These are phyloP conservation scores for Microsporum canis DNA, from an alignment of 2,329 filamentous ascomycete genomes.

Conservation along the genomic window DNA sequence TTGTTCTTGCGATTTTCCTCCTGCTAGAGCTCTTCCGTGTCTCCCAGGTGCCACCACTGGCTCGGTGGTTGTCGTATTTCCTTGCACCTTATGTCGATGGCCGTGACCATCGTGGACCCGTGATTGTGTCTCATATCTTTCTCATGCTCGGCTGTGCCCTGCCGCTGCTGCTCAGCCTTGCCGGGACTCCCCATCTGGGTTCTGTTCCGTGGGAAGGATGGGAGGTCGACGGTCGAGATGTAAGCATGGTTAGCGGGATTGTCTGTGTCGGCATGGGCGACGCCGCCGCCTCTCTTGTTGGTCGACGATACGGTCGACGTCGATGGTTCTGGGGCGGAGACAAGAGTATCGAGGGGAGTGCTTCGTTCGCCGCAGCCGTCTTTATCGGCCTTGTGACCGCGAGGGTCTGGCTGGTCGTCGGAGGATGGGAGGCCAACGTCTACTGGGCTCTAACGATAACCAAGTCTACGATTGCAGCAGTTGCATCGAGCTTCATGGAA, in stretches of 20 bases:
- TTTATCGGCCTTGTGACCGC: constrained; percentile 59
- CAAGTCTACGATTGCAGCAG: constrained; percentile 62
- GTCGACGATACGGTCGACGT: constrained; percentile 67
- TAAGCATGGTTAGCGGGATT: constrained; percentile 84
- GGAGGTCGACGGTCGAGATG: constrained; percentile 62
- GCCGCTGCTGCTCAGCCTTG: constrained; percentile 79
- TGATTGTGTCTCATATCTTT: constrained; percentile 94
- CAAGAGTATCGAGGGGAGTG: constrained; percentile 79
- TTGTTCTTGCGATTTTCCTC: constrained; percentile 74
- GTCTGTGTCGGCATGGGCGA: constrained; percentile 93
- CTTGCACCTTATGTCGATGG: constrained; percentile 91
- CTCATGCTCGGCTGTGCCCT: constrained; percentile 90
- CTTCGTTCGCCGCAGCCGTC: constrained; percentile 74
- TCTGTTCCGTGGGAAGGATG: constrained; percentile 54
- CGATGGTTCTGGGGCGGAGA: constrained; percentile 98
- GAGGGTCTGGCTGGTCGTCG: constrained; percentile 62
- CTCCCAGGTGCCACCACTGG: constrained; percentile 80
- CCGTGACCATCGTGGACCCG: constrained; percentile 79
- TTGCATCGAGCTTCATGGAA: constrained; percentile 79
- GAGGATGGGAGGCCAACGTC: constrained; percentile 50
- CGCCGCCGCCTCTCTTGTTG: constrained; percentile 81
- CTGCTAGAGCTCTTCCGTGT: constrained; percentile 81
- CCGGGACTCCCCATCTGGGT: constrained; percentile 51
- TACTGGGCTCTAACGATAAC: constrained; percentile 27
- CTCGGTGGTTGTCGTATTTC: constrained; percentile 73